A percentile compares a stretch with the other conserved stretches of the same genome.
phyloP scores from a whole-genome alignment of 345 rosid genomes.

The Ceriops tagal region DNA sequence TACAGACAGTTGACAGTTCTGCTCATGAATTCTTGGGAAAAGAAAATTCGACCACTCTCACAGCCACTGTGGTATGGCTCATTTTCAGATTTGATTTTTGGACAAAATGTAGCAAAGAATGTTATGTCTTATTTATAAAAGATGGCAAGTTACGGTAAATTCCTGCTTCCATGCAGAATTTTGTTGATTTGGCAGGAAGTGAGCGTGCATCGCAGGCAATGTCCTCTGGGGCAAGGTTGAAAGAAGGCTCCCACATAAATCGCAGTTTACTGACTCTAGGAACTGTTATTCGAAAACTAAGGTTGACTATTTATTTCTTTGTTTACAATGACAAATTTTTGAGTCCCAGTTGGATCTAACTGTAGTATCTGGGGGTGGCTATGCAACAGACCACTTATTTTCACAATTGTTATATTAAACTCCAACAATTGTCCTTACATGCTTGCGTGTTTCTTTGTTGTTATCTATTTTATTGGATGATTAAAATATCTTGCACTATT shows the following conservation, averaged over 20 bases:
- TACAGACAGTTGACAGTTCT: conserved; percentile 89
- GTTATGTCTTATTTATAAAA: background rate
- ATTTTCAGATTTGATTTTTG: background rate
- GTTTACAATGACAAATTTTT: background rate
- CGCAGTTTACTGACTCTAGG: conserved; percentile 92
- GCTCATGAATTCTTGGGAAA: conserved; percentile 92
- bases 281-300: conserved; percentile 94
- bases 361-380: background rate
- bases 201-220: conserved; percentile 94
- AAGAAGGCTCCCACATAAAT: conserved; percentile 97
- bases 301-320: conserved; percentile 38
- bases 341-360: background rate
- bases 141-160: conserved; percentile 10
- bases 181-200: conserved; percentile 95
- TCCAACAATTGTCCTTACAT: background rate
- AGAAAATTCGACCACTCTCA: conserved; percentile 79
- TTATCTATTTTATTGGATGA: background rate
- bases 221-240: conserved; percentile 85
- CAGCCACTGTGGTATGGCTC: conserved; percentile 83
- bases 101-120: background rate
- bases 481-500: conserved; percentile 13
- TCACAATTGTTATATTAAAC: no score
- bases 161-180: conserved; percentile 55
- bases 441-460: background rate
- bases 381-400: no score